These are phyloP conservation scores for Botrytis galanthina DNA, from an alignment of 2,329 filamentous ascomycete species.

Conservation along the genomic window DNA sequence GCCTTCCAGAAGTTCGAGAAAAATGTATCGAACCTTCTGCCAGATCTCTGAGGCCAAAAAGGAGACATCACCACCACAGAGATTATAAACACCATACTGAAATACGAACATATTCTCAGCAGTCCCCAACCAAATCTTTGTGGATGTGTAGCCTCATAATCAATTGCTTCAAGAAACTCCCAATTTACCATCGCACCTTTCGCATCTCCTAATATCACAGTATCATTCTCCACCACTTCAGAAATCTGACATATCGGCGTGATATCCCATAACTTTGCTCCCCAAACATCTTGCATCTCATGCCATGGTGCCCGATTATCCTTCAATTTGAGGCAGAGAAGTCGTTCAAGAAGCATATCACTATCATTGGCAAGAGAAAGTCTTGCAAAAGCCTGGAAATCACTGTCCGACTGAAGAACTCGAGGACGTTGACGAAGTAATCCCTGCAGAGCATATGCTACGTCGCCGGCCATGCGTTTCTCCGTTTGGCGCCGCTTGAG, in stretches of 20 bases:
- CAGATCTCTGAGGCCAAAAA: neutral
- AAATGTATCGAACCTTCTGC: neutral
- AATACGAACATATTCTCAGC: neutral
- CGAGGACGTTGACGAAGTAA: conserved; percentile 34
- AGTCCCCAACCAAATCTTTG: neutral
- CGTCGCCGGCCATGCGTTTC: conserved; percentile 29
- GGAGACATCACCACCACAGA: neutral
- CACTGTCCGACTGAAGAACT: conserved; percentile 31
- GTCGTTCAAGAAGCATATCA: conserved; percentile 38
- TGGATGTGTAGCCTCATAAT: neutral
- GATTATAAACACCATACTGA: neutral
- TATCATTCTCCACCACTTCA: conserved; percentile 37
- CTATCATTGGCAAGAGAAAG: conserved; percentile 39
- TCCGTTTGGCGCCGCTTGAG: conserved; percentile 21
- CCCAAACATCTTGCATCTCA: conserved; percentile 33
- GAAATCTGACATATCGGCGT: conserved; percentile 38
- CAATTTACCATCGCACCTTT: conserved; percentile 38
- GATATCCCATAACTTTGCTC: conserved; percentile 38
- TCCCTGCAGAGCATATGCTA: conserved; percentile 37
- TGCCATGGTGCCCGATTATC: conserved; percentile 25
- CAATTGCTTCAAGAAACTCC: conserved; percentile 27
- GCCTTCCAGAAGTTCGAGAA: neutral
- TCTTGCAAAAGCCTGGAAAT: conserved; percentile 37
- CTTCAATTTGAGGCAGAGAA: conserved; percentile 32
- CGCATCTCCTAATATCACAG: conserved; percentile 37